Conservation (phyloP, 768 basidiomycete species). For the Grammothele lineata region DNA sequence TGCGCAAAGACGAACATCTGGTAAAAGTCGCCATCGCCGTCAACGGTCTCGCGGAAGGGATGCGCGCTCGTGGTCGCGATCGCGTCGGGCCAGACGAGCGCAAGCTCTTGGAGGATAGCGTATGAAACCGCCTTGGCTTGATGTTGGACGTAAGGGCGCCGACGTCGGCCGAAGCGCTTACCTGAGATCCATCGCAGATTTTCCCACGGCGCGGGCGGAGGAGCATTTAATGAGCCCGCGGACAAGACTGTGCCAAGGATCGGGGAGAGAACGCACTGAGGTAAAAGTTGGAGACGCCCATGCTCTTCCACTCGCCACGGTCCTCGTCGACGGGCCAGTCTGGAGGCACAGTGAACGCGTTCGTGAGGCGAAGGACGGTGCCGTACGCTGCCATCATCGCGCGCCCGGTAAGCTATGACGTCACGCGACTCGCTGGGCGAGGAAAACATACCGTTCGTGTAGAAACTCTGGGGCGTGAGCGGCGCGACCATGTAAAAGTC, state of each 20-base stretch:
- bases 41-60: slow-evolving; percentile 29
- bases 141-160: slow-evolving; percentile 38
- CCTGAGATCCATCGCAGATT: too few species aligned
- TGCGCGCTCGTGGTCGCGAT: slow-evolving; percentile 28
- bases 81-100: slow-evolving; percentile 26
- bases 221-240: not conserved
- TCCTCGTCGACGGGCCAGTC: slow-evolving; percentile 17
- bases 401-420: not conserved
- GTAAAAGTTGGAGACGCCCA: slow-evolving; percentile 31
- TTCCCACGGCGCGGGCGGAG: not conserved
- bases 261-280: slow-evolving; percentile 26
- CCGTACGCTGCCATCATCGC: slow-evolving; percentile 29
- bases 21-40: slow-evolving; percentile 30
- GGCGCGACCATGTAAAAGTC: slow-evolving; percentile 35
- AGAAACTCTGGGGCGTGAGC: slow-evolving; percentile 28
- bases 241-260: not conserved
- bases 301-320: slow-evolving; percentile 36
- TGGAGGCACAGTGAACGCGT: slow-evolving; percentile 27
- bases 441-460: slow-evolving; percentile 22
- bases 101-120: slow-evolving; percentile 32
- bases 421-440: not conserved
- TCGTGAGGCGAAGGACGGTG: slow-evolving; percentile 33
- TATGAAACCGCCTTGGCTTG: slow-evolving; percentile 33
- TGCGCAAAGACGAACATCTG: slow-evolving; percentile 30
- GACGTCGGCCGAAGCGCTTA: slow-evolving; percentile 34